Base-by-base conservation (phyloP, 345 rosid genomes). In the Eucalyptus leucophloia region DNA sequence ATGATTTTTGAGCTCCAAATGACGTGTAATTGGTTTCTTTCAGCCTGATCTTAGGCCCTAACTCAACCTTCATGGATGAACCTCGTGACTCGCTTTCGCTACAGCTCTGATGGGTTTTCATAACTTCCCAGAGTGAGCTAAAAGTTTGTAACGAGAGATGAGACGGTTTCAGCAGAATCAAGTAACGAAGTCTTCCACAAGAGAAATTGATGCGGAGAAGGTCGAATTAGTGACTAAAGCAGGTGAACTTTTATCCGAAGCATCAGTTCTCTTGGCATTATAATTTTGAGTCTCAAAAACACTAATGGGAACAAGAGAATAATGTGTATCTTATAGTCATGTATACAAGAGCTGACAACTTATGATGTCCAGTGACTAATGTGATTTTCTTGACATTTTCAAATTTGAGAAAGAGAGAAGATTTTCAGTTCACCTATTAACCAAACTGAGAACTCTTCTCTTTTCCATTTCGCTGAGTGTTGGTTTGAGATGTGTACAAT, bases 191-290 rank as follows among this genome's bases (percentile, higher is more conserved):
- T 42, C 90, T 37, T 58, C 18, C 42, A 24, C 40, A 10, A 65
- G 77, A 65, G 85, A 77, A 42, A 40, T 40, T 40, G 89, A 90
- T 69, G 80, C 56, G 51, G 89, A 88, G 83, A 91, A 87, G 77
- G 65, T 89, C 81, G 91, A 91, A 82, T 90, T 89, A 91, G 93
- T 40, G 65, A 89, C 89, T 23, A 92, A 91, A 91, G 88, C 90
- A 93, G 98, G 98, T 95, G 89, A 91, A 91, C 32, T 62, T 86
- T 53, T 40, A 12, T 40, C 47, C 2, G 47, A 40, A 77, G 85
- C 85, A 40, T 77, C 85, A 40, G 47, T 77, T 37, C 14, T 77
- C 85, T 40, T 77, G 85, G 37, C 11, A 6, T 65, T n/a, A n/a
- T n/a, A n/a, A n/a, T 65, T 65, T 65, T 18, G 37, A 15, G 77